Percentiles rank a stretch among this genome's conserved stretches.
phyloP scores from a whole-genome alignment of 306 rosid genomes.

The Vachellia collinsii region DNA sequence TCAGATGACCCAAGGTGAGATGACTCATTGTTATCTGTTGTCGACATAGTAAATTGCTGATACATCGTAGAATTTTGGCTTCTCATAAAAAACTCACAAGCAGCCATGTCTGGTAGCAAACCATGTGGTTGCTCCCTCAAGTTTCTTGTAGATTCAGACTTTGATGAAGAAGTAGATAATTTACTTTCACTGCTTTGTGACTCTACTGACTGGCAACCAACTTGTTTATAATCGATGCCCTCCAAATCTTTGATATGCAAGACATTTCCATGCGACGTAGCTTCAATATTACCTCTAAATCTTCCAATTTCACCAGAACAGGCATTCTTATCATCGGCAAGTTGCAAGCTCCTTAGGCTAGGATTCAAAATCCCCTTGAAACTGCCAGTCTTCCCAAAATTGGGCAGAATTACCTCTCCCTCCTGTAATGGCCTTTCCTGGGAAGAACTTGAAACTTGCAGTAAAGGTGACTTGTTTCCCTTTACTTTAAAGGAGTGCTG shows the following conservation, averaged over 20 bases:
- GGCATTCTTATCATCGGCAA: slow-evolving; percentile 29
- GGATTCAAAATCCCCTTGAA: slow-evolving; percentile 35
- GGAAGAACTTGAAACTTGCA: slow-evolving; percentile 44
- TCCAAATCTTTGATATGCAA: slow-evolving; percentile 36
- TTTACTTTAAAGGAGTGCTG: slow-evolving; percentile 34
- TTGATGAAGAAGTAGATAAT: slow-evolving; percentile 34
- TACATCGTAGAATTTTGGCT: slow-evolving; percentile 50
- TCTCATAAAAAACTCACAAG: slow-evolving; percentile 42
- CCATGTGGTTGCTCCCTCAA: slow-evolving; percentile 34
- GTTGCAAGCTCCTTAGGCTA: slow-evolving; percentile 42
- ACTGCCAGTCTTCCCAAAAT: slow-evolving; percentile 30
- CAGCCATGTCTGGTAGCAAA: slow-evolving; percentile 37
- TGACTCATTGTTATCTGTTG: slow-evolving; percentile 44
- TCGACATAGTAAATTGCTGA: slow-evolving; percentile 30
- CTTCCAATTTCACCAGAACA: slow-evolving; percentile 34
- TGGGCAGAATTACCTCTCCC: slow-evolving; percentile 41
- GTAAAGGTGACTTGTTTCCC: slow-evolving; percentile 46
- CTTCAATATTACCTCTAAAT: slow-evolving; percentile 37
- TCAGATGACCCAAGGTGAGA: slow-evolving; percentile 40
- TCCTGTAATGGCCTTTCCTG: slow-evolving; percentile 43
- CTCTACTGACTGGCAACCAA: slow-evolving; percentile 41
- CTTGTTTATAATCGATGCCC: slow-evolving; percentile 44
- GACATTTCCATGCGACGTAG: slow-evolving; percentile 33
- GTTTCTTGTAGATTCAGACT: slow-evolving; percentile 42
- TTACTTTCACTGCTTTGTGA: slow-evolving; percentile 36